Conservation (phyloP, 352 stramenopile species). For the Globisporangium cystogenes region DNA sequence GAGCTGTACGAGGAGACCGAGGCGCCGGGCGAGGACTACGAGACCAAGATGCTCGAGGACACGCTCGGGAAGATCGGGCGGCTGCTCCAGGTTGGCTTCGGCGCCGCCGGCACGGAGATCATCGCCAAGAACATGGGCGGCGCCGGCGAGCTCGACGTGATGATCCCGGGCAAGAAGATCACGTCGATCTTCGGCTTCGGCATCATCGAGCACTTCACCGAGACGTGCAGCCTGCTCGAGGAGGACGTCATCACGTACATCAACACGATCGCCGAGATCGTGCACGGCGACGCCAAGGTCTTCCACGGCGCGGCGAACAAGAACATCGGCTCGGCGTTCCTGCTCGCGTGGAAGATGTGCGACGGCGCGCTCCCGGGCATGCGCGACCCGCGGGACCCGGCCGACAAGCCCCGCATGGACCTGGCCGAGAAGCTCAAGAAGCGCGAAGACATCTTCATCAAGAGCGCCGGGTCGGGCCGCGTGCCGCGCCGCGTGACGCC, state of each 20-base stretch:
- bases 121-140: constrained; percentile 97
- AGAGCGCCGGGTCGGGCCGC: constrained; percentile 41
- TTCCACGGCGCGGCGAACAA: constrained; percentile 96
- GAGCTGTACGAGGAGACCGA: constrained; percentile 78
- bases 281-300: constrained; percentile 92
- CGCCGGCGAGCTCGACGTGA: constrained; percentile 92
- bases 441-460: constrained; percentile 66
- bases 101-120: constrained; percentile 95
- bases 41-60: constrained; percentile 95
- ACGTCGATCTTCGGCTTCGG: constrained; percentile 96
- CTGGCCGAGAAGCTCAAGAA: constrained; percentile 45
- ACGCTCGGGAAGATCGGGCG: constrained; percentile 94
- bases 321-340: constrained; percentile 93
- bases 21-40: constrained; percentile 83
- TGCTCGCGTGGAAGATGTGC: constrained; percentile 96
- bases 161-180: constrained; percentile 97
- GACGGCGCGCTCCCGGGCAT: constrained; percentile 83
- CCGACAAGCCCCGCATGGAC: constrained; percentile 68
- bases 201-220: constrained; percentile 95
- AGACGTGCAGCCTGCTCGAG: constrained; percentile 89
- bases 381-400: constrained; percentile 70
- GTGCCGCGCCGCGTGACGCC: constrained; percentile 42
- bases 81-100: constrained; percentile 96
- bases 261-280: constrained; percentile 95
- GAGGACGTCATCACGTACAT: constrained; percentile 98